Evolutionary conservation across 176 grass and related monocot genomes (phyloP).

Genomic region (Oryza nivara): DNA sequence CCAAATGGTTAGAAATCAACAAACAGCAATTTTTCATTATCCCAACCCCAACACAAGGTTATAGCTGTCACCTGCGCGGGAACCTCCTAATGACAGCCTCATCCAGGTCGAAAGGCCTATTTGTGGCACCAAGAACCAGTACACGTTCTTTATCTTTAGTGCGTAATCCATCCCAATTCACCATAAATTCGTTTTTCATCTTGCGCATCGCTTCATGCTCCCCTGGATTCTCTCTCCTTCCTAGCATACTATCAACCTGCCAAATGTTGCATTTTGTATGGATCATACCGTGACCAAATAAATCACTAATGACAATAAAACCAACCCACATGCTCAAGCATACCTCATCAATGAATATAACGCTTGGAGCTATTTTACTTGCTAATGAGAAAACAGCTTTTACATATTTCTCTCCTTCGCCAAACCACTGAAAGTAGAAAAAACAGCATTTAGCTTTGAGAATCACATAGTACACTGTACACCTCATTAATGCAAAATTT

Average conservation of each 20-base stretch:
- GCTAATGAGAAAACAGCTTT: conserved; percentile 98
- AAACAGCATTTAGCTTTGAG: conserved; percentile 31
- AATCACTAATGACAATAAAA: conserved; percentile 7
- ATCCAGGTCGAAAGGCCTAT: conserved; percentile 98
- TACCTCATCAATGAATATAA: conserved; percentile 99
- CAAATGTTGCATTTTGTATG: conserved; percentile 15
- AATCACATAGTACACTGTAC: conserved; percentile 25
- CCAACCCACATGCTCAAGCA: conserved; percentile 22
- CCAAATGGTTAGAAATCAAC: conserved; percentile 12
- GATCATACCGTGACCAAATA: conserved; percentile 10
- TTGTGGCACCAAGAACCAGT: conserved; percentile 97
- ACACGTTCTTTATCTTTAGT: conserved; percentile 98
- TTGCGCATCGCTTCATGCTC: conserved; percentile 99
- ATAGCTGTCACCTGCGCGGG: conserved; percentile 74
- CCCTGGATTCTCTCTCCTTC: conserved; percentile 97
- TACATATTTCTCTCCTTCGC: conserved; percentile 98
- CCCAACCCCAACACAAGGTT: not conserved
- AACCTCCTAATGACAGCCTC: conserved; percentile 99
- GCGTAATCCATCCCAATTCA: conserved; percentile 95
- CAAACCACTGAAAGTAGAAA: conserved; percentile 86
- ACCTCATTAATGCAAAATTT: conserved; percentile 22
- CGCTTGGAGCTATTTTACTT: conserved; percentile 97
- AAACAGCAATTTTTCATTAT: conserved; percentile 8
- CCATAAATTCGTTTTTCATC: conserved; percentile 99
- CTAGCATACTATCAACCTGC: conserved; percentile 99